phyloP scores from a whole-genome alignment of 371 early-diverging fungal genomes.

The Mortierella sp. region DNA sequence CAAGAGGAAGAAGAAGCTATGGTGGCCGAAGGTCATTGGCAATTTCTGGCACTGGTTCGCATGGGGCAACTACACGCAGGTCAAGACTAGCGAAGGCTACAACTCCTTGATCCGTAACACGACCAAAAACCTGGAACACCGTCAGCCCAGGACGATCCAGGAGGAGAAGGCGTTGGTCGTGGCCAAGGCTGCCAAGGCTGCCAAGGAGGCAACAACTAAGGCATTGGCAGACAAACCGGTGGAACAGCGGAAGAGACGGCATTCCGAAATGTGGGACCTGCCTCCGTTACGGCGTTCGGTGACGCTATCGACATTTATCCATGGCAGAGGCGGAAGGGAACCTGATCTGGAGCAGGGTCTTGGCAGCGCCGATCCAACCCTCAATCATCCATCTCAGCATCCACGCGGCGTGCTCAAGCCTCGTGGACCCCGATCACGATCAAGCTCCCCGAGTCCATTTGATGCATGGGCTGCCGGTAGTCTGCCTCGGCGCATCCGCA shows the following conservation, averaged over 20 bases:
- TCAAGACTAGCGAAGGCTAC: constrained; percentile 42
- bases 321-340: neutral
- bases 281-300: constrained; percentile 28
- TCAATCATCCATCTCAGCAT: neutral
- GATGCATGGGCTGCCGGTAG: neutral
- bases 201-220: constrained; percentile 36
- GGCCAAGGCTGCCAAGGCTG: constrained; percentile 46
- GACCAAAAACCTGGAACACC: constrained; percentile 44
- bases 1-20: constrained; percentile 58
- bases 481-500: constrained; percentile 2
- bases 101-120: constrained; percentile 26
- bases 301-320: constrained; percentile 27
- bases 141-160: constrained; percentile 31
- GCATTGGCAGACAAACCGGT: constrained; percentile 52
- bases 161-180: constrained; percentile 40
- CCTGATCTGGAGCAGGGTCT: constrained; percentile 32
- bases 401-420: neutral
- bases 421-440: constrained; percentile 18
- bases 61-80: constrained; percentile 58
- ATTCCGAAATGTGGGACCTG: constrained; percentile 23
- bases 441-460: constrained; percentile 10
- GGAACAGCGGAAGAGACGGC: constrained; percentile 36
- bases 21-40: constrained; percentile 63
- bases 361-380: neutral
- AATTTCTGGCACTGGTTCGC: constrained; percentile 67